Percentiles rank a stretch among this genome's conserved stretches.
phyloP scores from a whole-genome alignment of 225 moss, liverwort and hornwort species.

The Sphagnum tenellum region DNA sequence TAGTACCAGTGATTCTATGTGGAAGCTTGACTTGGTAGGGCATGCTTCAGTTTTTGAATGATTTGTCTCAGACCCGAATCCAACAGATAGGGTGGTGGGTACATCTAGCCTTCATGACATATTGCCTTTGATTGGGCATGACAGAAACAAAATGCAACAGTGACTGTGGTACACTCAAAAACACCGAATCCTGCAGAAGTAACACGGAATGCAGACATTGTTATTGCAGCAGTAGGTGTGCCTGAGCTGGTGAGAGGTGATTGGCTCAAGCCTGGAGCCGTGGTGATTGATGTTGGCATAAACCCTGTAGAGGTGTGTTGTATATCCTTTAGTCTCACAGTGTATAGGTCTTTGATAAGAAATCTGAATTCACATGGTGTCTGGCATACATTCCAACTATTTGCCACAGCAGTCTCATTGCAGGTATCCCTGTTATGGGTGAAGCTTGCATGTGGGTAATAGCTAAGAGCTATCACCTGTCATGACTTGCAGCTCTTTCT shows the following conservation, averaged over 20 bases:
- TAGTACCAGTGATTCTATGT: not conserved
- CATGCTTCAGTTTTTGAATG: slow-evolving; percentile 2
- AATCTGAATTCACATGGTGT: no score
- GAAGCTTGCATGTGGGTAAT: not conserved
- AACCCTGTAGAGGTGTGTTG: slow-evolving; percentile 59
- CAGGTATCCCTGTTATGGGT: not conserved
- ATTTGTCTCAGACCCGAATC: not conserved
- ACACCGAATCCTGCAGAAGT: slow-evolving; percentile 59
- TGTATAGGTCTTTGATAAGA: not conserved
- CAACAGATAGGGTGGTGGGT: no score
- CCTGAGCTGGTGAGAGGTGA: slow-evolving; percentile 64
- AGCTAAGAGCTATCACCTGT: not conserved
- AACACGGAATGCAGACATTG: slow-evolving; percentile 67
- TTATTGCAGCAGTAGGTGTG: slow-evolving; percentile 73
- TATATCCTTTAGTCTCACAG: not conserved
- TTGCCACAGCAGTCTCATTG: no score
- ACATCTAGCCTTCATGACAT: no score
- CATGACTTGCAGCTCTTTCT: not conserved
- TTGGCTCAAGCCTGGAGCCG: slow-evolving; percentile 91
- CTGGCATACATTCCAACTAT: no score
- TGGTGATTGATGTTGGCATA: slow-evolving; percentile 92
- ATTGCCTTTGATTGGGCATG: not conserved
- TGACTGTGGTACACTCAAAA: slow-evolving; percentile 83
- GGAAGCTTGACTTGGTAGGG: not conserved
- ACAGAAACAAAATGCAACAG: slow-evolving; percentile 72